These are phyloP conservation scores for Hypoxylon perforatum DNA, from an alignment of 495 filamentous ascomycete genomes.

Conservation along the genomic window DNA sequence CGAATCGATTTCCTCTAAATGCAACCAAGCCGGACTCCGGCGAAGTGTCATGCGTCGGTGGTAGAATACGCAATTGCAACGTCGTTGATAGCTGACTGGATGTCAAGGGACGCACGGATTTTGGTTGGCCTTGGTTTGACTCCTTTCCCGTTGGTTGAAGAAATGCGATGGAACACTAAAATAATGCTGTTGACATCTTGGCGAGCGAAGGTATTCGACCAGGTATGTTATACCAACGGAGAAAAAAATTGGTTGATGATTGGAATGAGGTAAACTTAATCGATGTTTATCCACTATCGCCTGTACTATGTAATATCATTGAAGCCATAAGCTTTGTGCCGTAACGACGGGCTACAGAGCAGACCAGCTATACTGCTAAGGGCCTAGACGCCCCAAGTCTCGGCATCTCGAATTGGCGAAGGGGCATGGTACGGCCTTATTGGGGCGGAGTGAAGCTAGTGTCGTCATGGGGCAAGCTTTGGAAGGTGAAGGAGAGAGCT, in stretches of 20 bases:
- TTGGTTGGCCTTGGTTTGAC: not conserved
- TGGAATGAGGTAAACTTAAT: no score
- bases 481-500: constrained; percentile 20
- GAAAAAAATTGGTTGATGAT: no score
- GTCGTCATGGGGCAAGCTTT: constrained; percentile 42
- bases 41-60: not conserved
- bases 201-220: no score
- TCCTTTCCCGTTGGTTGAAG: not conserved
- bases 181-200: not conserved
- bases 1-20: constrained; percentile 10
- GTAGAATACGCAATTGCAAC: constrained; percentile 23
- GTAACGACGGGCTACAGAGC: not conserved
- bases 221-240: no score
- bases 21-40: constrained; percentile 21
- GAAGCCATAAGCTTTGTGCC: constrained; percentile 10
- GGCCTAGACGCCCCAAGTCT: constrained; percentile 21
- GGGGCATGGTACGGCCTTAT: constrained; percentile 17
- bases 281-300: no score
- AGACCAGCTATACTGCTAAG: constrained; percentile 10
- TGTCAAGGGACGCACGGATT: not conserved
- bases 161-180: not conserved
- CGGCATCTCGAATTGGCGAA: constrained; percentile 38
- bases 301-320: not conserved
- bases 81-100: constrained; percentile 12
- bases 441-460: constrained; percentile 32